Base-by-base conservation (phyloP, 2,329 filamentous ascomycete genomes). In the Pyrenophora seminiperda region DNA sequence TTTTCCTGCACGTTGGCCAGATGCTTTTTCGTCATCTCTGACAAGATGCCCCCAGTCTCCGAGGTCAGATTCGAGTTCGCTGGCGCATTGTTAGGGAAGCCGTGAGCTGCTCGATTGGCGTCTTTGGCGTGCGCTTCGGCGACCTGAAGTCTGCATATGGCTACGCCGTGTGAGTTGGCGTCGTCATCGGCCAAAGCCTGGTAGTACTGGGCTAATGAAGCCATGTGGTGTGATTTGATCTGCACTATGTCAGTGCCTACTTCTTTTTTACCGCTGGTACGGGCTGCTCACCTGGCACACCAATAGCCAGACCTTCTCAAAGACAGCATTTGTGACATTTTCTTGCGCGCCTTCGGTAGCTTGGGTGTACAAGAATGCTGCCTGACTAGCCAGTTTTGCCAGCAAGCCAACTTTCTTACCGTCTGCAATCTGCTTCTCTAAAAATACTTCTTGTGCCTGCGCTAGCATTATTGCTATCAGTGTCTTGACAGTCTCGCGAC, bases 381-480 rank as follows among this genome's bases (percentile, higher is more conserved):
- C 90, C 67, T 99, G 94, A 47, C 91, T 91, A 11, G 94, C 90
- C 47, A 99, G 79, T 73, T 99, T 99, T 3, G 94, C 95, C 56
- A 99, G 77, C 56, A 99, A 79, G 5, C 89, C 93, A 20, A 90
- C 84, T 75, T 97, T 99, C 77, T 97, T 99, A 58, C 89, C 85
- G 70, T 97, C 94, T 11, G 87, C 82, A 56, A 96, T 85, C 74
- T 97, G 94, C 76, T 97, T 97, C 76, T 99, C 95, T 22, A 99
- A 79, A 63, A 99, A 99, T 2, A 97, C 91, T 73, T 99, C 94
- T 73, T 99, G 95, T 3, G 89, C 93, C 74, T 99, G 94, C 1
- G 93, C 95, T 47, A 99, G 83, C 82, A 91, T 97, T 52, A 99
- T 85, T 42, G 87, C 84, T 69, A 99, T 97, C 59, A 99, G 76